Base-by-base conservation (phyloP, 495 filamentous ascomycete species). In the Xylaria palmicola region DNA sequence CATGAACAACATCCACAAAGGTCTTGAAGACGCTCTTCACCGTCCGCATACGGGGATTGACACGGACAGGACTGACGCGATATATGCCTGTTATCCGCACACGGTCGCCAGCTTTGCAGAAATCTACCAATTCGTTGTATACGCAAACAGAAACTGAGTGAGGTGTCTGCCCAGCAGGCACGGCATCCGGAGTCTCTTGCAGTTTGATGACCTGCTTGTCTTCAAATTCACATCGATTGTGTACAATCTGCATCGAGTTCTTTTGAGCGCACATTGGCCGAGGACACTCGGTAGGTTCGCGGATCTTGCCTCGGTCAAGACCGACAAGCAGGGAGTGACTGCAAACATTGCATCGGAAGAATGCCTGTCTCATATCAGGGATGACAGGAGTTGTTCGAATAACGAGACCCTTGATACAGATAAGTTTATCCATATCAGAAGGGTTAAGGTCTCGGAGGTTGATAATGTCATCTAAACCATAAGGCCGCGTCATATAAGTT, bases 161-260 rank as follows among this genome's bases (percentile, higher is more conserved):
- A n/a, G 94, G 94, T 20, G 94, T 94, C 75, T 99, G 94, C 26
- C 94, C 94, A 61, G 96, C 90, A 12, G 94, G 94, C 43, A 98
- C 87, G 47, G 82, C 90, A 71, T 99, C 94, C 7, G 94, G 94
- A 0, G 94, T 99, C 74, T 99, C 94, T 72, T 99, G 94, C 30
- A 99, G 82, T 75, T 98, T 98, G 80, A 99, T 96, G 58, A 98
- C 92, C 67, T 99, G 94, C 76, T 98, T 99, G 70, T 99, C 94
- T 49, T 91, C 86, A 72, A 99, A 99, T 13, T 83, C 82, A 64
- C 92, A 98, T 55, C 94, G 90, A 74, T 99, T 98, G 80, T 99
- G 94, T 12, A 97, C 81, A 61, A 99, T 92, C 69, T 97, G 91
- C 95, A 99, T 98, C 24, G 92, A 94, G 71, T 99, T 98, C 62